Evolutionary conservation across 176 grass and related monocot species (phyloP).

Genomic region (Puya raimondii): DNA sequence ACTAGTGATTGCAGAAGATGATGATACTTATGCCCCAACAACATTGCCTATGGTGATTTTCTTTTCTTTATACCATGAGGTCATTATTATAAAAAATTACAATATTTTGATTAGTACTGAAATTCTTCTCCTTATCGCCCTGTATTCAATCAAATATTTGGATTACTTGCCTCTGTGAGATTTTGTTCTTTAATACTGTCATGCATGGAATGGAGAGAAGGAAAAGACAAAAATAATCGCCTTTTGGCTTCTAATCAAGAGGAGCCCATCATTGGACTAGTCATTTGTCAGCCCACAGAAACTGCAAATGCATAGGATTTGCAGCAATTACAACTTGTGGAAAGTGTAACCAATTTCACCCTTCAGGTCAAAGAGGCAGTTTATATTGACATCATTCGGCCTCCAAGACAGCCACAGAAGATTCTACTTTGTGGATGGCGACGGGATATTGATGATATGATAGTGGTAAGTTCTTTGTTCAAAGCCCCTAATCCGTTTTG

Average conservation of each 20-base stretch:
- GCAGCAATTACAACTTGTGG: slow-evolving; percentile 20
- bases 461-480: slow-evolving; percentile 62
- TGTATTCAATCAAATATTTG: too few relatives aligned
- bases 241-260: slow-evolving; percentile 3
- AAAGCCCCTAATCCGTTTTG: slow-evolving; percentile 51
- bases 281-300: slow-evolving; percentile 22
- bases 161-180: not conserved
- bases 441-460: slow-evolving; percentile 90
- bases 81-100: not conserved
- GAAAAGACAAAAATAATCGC: not conserved
- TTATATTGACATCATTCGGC: slow-evolving; percentile 65
- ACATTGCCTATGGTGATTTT: slow-evolving; percentile 43
- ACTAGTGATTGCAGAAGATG: slow-evolving; percentile 76
- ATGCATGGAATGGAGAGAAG: not conserved
- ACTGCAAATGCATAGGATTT: slow-evolving; percentile 32
- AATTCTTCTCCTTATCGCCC: not conserved
- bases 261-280: not conserved
- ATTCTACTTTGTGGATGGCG: slow-evolving; percentile 84
- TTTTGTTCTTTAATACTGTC: not conserved
- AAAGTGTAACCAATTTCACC: slow-evolving; percentile 54
- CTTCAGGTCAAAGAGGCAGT: slow-evolving; percentile 76
- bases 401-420: slow-evolving; percentile 62
- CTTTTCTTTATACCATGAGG: not conserved
- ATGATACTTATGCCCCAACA: slow-evolving; percentile 54
- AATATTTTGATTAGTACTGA: not conserved